Percentiles rank a stretch among this genome's conserved stretches.
These are phyloP conservation scores for Nothophaeocryptopus gaeumannii DNA, from an alignment of 2,329 filamentous ascomycete species.

Conservation along the genomic window DNA sequence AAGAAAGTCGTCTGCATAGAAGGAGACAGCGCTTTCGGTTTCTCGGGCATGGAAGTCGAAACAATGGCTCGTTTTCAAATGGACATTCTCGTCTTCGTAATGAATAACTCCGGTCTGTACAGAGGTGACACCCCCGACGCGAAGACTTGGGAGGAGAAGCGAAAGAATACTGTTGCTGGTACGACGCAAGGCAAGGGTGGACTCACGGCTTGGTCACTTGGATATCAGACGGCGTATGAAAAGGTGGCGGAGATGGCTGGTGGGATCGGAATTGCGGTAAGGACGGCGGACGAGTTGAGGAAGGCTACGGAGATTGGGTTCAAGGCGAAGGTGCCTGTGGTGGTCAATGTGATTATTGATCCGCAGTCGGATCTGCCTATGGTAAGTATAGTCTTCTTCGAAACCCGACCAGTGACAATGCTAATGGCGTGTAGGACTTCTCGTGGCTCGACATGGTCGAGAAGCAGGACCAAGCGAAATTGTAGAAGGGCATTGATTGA, in stretches of 20 bases:
- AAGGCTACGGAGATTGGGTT: constrained; percentile 53
- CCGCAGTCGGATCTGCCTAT: constrained; percentile 29
- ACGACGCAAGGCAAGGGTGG: constrained; percentile 35
- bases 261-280: constrained; percentile 52
- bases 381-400: constrained; percentile 18
- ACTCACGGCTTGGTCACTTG: constrained; percentile 47
- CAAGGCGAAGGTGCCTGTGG: constrained; percentile 45
- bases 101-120: constrained; percentile 51
- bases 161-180: constrained; percentile 40
- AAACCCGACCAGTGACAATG: not conserved
- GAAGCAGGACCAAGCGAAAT: constrained; percentile 24
- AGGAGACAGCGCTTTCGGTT: constrained; percentile 57
- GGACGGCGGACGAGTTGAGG: constrained; percentile 52
- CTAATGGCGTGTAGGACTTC: constrained; percentile 28
- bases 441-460: constrained; percentile 33
- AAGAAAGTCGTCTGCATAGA: constrained; percentile 57
- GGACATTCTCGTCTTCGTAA: constrained; percentile 40
- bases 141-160: constrained; percentile 46
- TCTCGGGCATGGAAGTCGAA: constrained; percentile 56
- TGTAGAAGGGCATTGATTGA: constrained; percentile 8
- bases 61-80: constrained; percentile 56
- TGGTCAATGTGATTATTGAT: constrained; percentile 58
- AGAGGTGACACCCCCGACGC: constrained; percentile 37
- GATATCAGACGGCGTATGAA: constrained; percentile 56
- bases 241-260: constrained; percentile 55